Evolutionary conservation across 805 yeast genomes (phyloP), one percentile per base, ranked within the genome.

Genomic region (Candida glaebosa): DNA sequence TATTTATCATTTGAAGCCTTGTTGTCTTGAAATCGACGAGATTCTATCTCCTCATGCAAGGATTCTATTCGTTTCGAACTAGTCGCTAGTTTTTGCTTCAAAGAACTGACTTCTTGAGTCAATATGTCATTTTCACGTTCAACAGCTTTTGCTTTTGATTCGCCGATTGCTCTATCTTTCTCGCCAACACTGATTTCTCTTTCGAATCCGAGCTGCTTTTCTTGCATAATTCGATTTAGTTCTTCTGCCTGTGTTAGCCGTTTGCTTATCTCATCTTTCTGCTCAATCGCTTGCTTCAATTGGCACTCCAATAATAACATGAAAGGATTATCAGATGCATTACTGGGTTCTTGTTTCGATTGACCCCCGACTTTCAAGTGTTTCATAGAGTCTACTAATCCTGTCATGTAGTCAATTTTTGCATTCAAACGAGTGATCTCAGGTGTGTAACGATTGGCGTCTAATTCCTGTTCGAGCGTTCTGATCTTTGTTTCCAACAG

Each of bases 61-160:
- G 24, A 5, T 17, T 36, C 38, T 30, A 17, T n/a, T 16, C 14
- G 31, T 22, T 28, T 22, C 20, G 18, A 18, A 9, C 18, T 26
- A 24, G 36, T 36, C 34, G 31, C 38, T 17, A 38, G 28, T 10
- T 39, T 37, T 12, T 61, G 67, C 24, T 45, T 51, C 5, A 49
- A 22, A 30, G 46, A 46, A 18, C 46, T 49, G 18, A 67, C 51
- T 35, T 61, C 60, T 31, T 48, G 53, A 3, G 61, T 61, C 32
- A 67, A 55, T 42, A 50, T 59, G 7, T 58, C 48, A 44, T 67
- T 64, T 31, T 60, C 63, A 28, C 31, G 9, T 6, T 8, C 55
- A 49, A 12, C 57, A 55, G 12, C 58, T 52, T 31, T 52, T 57
- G 31, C 31, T 16, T 51, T 44, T n/a, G 69, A 46, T 31, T 71